Conservation (phyloP, 2,329 filamentous ascomycete species). For the Karstenula rhodostoma region DNA sequence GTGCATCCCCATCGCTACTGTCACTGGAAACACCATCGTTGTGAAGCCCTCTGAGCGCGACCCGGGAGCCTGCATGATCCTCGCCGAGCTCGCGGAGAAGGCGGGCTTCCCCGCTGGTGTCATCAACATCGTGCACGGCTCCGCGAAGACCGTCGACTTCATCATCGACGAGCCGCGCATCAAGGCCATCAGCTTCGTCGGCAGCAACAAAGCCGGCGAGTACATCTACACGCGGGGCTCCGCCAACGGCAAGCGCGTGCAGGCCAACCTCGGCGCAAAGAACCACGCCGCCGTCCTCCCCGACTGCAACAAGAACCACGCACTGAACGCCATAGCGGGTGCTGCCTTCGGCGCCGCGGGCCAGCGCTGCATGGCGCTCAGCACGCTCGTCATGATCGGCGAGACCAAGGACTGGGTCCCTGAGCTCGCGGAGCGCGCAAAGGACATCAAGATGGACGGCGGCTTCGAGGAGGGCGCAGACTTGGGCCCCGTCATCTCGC, state of each 20-base stretch:
- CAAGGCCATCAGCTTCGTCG: slow-evolving; percentile 88
- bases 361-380: slow-evolving; percentile 87
- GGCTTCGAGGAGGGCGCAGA: slow-evolving; percentile 84
- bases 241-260: slow-evolving; percentile 86
- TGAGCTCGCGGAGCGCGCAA: slow-evolving; percentile 79
- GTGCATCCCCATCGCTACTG: slow-evolving; percentile 84
- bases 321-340: slow-evolving; percentile 82
- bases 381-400: slow-evolving; percentile 82
- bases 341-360: slow-evolving; percentile 86
- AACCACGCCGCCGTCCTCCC: slow-evolving; percentile 86
- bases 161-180: slow-evolving; percentile 85
- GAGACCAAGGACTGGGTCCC: slow-evolving; percentile 84
- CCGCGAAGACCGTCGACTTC: slow-evolving; percentile 83
- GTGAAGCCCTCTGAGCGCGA: slow-evolving; percentile 89
- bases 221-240: slow-evolving; percentile 83
- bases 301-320: slow-evolving; percentile 90
- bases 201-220: slow-evolving; percentile 86
- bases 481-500: slow-evolving; percentile 82
- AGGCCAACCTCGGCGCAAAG: slow-evolving; percentile 88
- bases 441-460: slow-evolving; percentile 76
- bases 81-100: slow-evolving; percentile 80
- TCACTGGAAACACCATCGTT: slow-evolving; percentile 84
- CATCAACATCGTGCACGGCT: slow-evolving; percentile 82
- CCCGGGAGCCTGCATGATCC: slow-evolving; percentile 84
- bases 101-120: slow-evolving; percentile 84